Conservation (phyloP, 768 basidiomycete species). For the Collybiopsis luxurians region DNA sequence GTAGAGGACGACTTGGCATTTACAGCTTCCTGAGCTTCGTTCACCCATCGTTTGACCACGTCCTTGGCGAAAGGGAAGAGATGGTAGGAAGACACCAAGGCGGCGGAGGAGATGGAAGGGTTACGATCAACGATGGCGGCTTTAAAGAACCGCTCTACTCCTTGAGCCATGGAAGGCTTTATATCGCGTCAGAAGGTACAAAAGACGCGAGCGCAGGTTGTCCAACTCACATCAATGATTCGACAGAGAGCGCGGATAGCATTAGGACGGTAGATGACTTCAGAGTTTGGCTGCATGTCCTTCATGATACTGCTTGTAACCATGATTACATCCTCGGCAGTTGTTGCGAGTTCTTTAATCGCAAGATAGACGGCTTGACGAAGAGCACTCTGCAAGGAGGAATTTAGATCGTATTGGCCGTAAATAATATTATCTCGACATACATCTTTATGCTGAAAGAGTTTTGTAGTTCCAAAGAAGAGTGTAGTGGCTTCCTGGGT, state of each 20-base stretch:
- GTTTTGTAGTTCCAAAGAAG: constrained; percentile 98
- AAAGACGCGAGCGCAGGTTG: neutral
- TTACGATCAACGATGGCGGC: constrained; percentile 97
- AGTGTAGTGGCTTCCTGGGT: constrained; percentile 96
- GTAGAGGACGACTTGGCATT: constrained; percentile 78
- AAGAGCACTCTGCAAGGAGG: constrained; percentile 69
- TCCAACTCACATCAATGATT: constrained; percentile 89
- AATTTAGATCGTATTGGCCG: constrained; percentile 4
- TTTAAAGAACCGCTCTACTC: constrained; percentile 98
- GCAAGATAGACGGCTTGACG: constrained; percentile 98
- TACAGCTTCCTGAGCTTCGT: constrained; percentile 96
- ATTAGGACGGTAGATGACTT: constrained; percentile 98
- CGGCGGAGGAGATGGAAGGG: constrained; percentile 92
- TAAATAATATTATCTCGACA: constrained; percentile 32
- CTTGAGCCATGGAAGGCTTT: constrained; percentile 99
- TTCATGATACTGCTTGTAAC: constrained; percentile 99
- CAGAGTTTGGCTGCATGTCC: constrained; percentile 99
- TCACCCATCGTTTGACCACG: constrained; percentile 98
- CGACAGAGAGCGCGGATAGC: constrained; percentile 94
- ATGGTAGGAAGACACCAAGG: constrained; percentile 96
- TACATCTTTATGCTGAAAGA: constrained; percentile 99
- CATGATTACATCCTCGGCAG: constrained; percentile 99
- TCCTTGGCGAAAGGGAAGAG: constrained; percentile 92
- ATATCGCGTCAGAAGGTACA: neutral
- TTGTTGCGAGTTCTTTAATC: constrained; percentile 93